Conservation (phyloP, 163 green algal genomes). For the Scenedesmus sp. region DNA sequence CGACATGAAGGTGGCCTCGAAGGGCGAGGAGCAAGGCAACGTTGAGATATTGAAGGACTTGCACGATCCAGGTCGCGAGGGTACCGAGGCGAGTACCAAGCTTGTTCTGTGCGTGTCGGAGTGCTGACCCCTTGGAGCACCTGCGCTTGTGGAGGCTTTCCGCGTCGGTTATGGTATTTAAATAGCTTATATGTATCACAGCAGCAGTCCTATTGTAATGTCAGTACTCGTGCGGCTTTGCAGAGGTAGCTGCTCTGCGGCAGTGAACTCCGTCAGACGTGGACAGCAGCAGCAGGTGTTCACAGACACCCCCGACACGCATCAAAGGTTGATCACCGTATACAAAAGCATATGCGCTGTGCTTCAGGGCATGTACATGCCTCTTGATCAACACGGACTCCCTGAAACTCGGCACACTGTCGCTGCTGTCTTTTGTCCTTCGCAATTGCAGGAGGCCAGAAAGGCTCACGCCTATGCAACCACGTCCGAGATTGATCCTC, state of each 20-base stretch:
- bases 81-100: slow-evolving; percentile 2
- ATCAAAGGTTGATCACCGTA: no score
- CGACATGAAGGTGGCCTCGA: slow-evolving; percentile 19
- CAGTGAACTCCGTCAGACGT: not conserved
- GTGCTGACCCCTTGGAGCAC: not conserved
- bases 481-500: slow-evolving; percentile 28
- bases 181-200: not conserved
- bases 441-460: slow-evolving; percentile 21
- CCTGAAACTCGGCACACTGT: not conserved
- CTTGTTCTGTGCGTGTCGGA: not conserved
- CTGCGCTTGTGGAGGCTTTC: not conserved
- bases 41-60: slow-evolving; percentile 25
- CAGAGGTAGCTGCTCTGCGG: not conserved
- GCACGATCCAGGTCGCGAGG: slow-evolving; percentile 35
- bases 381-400: not conserved
- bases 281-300: not conserved
- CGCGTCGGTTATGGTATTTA: not conserved
- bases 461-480: slow-evolving; percentile 33
- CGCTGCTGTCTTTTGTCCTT: not conserved
- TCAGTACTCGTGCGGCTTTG: not conserved
- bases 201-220: not conserved
- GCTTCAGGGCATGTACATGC: not conserved
- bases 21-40: slow-evolving; percentile 42
- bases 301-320: not conserved
- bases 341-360: not conserved